Evolutionary conservation across 352 stramenopile species (phyloP).

Genomic region (Albugo candida): DNA sequence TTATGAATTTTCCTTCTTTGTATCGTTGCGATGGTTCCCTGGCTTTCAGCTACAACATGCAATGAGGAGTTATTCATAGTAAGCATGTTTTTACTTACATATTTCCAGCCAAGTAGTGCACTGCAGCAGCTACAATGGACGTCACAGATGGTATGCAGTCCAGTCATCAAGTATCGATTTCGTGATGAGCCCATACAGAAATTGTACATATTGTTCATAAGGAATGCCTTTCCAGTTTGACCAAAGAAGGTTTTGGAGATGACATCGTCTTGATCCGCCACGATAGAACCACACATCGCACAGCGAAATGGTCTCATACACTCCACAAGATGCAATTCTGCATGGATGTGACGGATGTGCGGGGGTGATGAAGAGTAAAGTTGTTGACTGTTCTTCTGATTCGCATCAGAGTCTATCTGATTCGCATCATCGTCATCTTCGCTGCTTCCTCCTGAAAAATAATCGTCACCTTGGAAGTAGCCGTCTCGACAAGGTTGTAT

Average conservation of each 20-base stretch:
- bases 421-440: slow-evolving; percentile 3
- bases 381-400: slow-evolving; percentile 2
- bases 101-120: slow-evolving; percentile 64
- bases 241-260: slow-evolving; percentile 66
- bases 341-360: slow-evolving; percentile 14
- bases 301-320: slow-evolving; percentile 40
- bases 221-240: slow-evolving; percentile 47
- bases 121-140: slow-evolving; percentile 40
- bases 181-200: slow-evolving; percentile 27
- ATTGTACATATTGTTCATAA: slow-evolving; percentile 71
- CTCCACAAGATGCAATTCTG: slow-evolving; percentile 22
- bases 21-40: slow-evolving; percentile 71
- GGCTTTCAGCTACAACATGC: slow-evolving; percentile 28
- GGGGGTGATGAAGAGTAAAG: too few relatives aligned
- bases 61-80: neutral
- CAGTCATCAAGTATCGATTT: slow-evolving; percentile 61
- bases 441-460: slow-evolving; percentile 1
- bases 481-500: too few relatives aligned
- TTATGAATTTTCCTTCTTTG: slow-evolving; percentile 74
- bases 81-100: slow-evolving; percentile 17
- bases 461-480: neutral
- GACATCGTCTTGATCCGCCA: slow-evolving; percentile 45
- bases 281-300: slow-evolving; percentile 32
- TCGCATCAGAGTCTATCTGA: neutral
- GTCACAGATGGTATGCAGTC: slow-evolving; percentile 61